Conservation (phyloP, 1,284 basidiomycete species). For the Flammula alnicola region DNA sequence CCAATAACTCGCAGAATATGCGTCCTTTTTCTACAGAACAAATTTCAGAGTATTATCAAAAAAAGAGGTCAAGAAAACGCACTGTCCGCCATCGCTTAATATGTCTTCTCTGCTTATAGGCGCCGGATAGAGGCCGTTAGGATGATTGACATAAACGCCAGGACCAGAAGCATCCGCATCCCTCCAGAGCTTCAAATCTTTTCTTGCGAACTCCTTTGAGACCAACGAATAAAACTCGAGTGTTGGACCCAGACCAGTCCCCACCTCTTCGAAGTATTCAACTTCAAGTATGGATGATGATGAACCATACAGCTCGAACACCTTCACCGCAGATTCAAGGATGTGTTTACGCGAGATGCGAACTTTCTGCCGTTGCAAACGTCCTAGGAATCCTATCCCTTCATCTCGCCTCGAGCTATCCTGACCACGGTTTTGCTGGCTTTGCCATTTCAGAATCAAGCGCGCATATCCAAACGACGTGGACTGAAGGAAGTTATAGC, state of each 20-base stretch:
- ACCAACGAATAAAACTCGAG: conserved; percentile 97
- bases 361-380: conserved; percentile 95
- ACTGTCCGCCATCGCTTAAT: conserved; percentile 73
- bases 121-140: conserved; percentile 87
- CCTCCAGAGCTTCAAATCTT: conserved; percentile 89
- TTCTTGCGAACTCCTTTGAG: conserved; percentile 90
- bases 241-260: conserved; percentile 97
- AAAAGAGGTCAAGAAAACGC: conserved; percentile 35
- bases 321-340: conserved; percentile 96
- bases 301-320: conserved; percentile 95
- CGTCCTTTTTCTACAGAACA: conserved; percentile 64
- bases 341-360: conserved; percentile 94
- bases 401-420: conserved; percentile 85
- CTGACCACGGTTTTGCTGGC: conserved; percentile 75
- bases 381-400: conserved; percentile 88
- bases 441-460: conserved; percentile 90
- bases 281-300: conserved; percentile 94
- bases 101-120: conserved; percentile 74
- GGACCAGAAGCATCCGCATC: conserved; percentile 74
- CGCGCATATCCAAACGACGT: conserved; percentile 97
- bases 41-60: conserved; percentile 7
- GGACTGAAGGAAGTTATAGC: conserved; percentile 96
- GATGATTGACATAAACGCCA: conserved; percentile 79
- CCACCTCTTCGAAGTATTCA: conserved; percentile 99
- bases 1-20: conserved; percentile 91